These are phyloP conservation scores for Nigrograna mackinnonii DNA, from an alignment of 2,329 filamentous ascomycete genomes.

Conservation along the genomic window DNA sequence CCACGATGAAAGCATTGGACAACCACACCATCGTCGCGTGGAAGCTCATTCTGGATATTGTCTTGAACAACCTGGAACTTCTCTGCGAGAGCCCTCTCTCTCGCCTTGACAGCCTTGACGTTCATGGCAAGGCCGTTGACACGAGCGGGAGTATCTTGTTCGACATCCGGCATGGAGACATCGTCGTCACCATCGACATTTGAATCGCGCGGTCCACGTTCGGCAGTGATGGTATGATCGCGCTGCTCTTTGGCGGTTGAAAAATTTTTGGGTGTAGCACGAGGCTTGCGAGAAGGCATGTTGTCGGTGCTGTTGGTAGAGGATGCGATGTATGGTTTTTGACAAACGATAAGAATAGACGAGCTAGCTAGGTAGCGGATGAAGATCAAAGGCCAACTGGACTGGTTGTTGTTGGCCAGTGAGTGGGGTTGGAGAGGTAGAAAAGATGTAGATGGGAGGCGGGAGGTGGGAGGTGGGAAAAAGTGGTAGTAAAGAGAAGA, in stretches of 20 bases:
- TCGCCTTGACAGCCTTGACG: background rate
- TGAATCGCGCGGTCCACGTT: too few species aligned
- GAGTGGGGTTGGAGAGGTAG: background rate
- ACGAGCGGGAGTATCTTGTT: background rate
- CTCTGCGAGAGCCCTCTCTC: conserved; percentile 7
- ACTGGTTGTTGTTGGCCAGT: background rate
- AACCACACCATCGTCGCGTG: conserved; percentile 7
- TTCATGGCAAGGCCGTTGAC: background rate
- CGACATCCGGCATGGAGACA: background rate
- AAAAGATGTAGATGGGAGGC: background rate
- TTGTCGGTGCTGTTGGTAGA: background rate
- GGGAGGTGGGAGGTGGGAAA: too few species aligned
- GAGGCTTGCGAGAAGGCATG: too few species aligned
- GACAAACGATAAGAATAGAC: background rate
- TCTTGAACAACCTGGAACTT: conserved; percentile 9
- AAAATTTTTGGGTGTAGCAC: background rate
- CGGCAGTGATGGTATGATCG: background rate
- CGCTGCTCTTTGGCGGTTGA: background rate
- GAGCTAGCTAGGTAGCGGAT: background rate
- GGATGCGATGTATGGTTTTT: background rate
- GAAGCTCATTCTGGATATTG: conserved; percentile 4
- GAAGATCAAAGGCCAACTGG: background rate
- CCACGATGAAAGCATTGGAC: conserved; percentile 8
- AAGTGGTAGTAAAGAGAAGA: too few species aligned
- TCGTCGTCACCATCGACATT: too few species aligned